Evolutionary conservation across 306 rosid species (phyloP).

Genomic region (Vigna nakashimae): DNA sequence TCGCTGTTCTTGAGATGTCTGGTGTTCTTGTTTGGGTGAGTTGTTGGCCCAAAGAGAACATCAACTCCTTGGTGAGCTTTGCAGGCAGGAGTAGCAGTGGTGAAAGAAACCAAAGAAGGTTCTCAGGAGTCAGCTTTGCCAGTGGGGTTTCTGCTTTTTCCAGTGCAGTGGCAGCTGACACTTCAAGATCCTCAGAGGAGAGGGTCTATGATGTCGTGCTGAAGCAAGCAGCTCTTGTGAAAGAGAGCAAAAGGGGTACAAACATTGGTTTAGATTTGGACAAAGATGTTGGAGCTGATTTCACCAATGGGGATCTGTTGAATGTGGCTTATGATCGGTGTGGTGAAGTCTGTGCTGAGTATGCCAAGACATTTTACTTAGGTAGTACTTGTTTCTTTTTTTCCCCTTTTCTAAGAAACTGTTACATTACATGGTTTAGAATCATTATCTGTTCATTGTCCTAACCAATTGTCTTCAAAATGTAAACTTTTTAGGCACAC

Average conservation of each 20-base stretch:
- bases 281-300: slow-evolving; percentile 48
- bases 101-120: slow-evolving; percentile 45
- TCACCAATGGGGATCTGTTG: slow-evolving; percentile 63
- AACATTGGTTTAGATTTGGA: slow-evolving; percentile 48
- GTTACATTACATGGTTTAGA: too few relatives aligned
- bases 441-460: too few relatives aligned
- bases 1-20: slow-evolving; percentile 55
- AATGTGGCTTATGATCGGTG: slow-evolving; percentile 78
- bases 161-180: slow-evolving; percentile 53
- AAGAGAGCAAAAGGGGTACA: slow-evolving; percentile 45
- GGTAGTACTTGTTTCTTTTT: slow-evolving; percentile 50
- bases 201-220: slow-evolving; percentile 91
- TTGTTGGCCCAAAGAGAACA: slow-evolving; percentile 66
- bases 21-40: slow-evolving; percentile 67
- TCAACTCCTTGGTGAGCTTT: slow-evolving; percentile 51
- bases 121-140: slow-evolving; percentile 52
- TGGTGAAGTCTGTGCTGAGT: slow-evolving; percentile 92
- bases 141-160: slow-evolving; percentile 44
- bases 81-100: slow-evolving; percentile 24
- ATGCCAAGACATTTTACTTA: slow-evolving; percentile 92
- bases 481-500: slow-evolving; percentile 67
- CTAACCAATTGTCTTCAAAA: not conserved
- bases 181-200: slow-evolving; percentile 81
- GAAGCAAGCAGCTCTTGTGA: slow-evolving; percentile 87
- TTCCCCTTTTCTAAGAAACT: not conserved